Conservation (phyloP, 116 monocot species). For the Trichopus zeylanicus region DNA sequence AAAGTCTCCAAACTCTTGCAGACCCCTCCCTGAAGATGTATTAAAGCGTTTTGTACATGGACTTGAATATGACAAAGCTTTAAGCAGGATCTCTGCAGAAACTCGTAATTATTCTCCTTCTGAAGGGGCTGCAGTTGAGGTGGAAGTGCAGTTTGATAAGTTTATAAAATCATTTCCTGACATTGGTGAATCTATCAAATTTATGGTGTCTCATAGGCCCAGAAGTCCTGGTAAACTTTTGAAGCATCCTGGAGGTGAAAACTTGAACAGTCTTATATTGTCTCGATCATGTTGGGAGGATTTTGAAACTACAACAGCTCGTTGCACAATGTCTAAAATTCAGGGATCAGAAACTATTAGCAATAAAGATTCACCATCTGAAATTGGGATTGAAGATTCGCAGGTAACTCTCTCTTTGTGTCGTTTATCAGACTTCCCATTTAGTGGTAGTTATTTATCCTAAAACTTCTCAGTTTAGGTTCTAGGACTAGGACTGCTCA, state of each 20-base stretch:
- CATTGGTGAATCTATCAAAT: constrained; percentile 11
- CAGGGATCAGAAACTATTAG: constrained; percentile 5
- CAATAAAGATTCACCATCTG: constrained; percentile 2
- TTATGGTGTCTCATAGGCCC: constrained; percentile 5
- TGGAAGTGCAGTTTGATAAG: constrained; percentile 20
- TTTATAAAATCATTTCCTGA: constrained; percentile 21
- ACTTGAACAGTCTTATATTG: not conserved
- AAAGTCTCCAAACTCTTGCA: constrained; percentile 17
- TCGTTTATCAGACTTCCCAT: not conserved
- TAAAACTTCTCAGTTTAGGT: too few relatives aligned
- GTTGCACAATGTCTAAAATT: constrained; percentile 5
- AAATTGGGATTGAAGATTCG: constrained; percentile 11
- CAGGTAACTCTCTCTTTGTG: constrained; percentile 20
- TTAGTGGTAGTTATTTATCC: not conserved
- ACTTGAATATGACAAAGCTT: constrained; percentile 33
- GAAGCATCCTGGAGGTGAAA: not conserved
- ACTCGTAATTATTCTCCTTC: constrained; percentile 16
- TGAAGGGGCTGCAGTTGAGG: constrained; percentile 17
- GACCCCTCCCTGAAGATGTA: constrained; percentile 44
- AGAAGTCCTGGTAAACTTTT: constrained; percentile 4
- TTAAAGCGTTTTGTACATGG: constrained; percentile 39
- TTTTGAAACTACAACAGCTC: not conserved
- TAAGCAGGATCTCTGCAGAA: constrained; percentile 27
- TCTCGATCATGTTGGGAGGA: constrained; percentile 1
- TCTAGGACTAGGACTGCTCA: too few relatives aligned